phyloP scores from a whole-genome alignment of 257 asterid species.

The Nicotiana benthamiana region DNA sequence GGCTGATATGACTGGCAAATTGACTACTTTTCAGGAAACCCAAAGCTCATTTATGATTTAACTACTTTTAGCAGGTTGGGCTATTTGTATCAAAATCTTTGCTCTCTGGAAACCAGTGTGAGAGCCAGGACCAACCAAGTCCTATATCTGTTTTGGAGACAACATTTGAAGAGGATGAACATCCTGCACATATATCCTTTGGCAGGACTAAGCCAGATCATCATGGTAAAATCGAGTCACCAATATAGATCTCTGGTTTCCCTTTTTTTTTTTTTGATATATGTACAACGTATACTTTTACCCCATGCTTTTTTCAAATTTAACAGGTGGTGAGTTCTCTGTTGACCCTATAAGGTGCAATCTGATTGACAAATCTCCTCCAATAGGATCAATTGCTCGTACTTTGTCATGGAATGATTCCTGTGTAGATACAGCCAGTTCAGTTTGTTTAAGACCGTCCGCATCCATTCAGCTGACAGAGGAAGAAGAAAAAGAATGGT shows the following conservation, averaged over 20 bases:
- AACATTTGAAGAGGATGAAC: slow-evolving; percentile 62
- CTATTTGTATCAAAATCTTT: slow-evolving; percentile 25
- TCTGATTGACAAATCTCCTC: slow-evolving; percentile 92
- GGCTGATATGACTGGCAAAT: neutral
- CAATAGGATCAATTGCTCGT: slow-evolving; percentile 88
- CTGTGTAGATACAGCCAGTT: slow-evolving; percentile 52
- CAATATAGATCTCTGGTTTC: neutral
- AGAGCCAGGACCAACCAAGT: slow-evolving; percentile 85
- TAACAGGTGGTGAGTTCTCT: slow-evolving; percentile 45
- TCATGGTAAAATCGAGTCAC: slow-evolving; percentile 32
- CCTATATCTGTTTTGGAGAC: slow-evolving; percentile 77
- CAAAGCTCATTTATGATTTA: neutral
- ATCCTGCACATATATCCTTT: slow-evolving; percentile 27
- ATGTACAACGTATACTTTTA: neutral
- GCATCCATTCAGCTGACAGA: slow-evolving; percentile 33
- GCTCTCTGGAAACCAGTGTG: slow-evolving; percentile 41
- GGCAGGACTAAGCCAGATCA: slow-evolving; percentile 34
- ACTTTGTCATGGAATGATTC: slow-evolving; percentile 63
- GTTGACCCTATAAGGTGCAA: slow-evolving; percentile 36
- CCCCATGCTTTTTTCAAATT: neutral
- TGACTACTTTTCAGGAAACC: neutral
- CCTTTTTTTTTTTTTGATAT: neutral
- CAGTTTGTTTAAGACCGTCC: slow-evolving; percentile 41
- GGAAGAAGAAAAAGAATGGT: slow-evolving; percentile 66
- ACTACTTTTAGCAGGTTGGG: slow-evolving; percentile 38